phyloP scores from a whole-genome alignment of 208 protist genomes.

The Acanthamoeba royreba region DNA sequence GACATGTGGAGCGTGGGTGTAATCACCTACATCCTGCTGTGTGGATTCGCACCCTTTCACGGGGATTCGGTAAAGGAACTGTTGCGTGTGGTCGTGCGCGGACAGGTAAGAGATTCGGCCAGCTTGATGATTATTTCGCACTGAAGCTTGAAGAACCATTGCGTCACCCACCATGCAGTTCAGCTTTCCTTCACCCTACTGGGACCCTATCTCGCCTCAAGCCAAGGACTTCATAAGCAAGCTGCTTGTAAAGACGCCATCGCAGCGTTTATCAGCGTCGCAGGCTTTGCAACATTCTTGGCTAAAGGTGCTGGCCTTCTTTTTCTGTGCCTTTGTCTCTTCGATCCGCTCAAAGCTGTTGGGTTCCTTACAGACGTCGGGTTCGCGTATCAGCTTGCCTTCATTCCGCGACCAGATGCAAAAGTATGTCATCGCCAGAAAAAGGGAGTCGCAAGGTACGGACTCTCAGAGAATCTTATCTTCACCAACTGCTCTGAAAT shows the following conservation, averaged over 20 bases:
- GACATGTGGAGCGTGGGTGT: slow-evolving; percentile 77
- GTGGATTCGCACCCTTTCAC: slow-evolving; percentile 72
- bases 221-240: slow-evolving; percentile 71
- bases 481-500: neutral
- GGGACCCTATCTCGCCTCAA: neutral
- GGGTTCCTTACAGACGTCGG: neutral
- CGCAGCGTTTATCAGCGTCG: slow-evolving; percentile 55
- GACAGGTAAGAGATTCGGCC: slow-evolving; percentile 53
- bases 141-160: no score
- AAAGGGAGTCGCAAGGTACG: neutral
- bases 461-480: neutral
- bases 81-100: slow-evolving; percentile 60
- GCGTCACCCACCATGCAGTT: slow-evolving; percentile 32
- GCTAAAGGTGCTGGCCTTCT: slow-evolving; percentile 42
- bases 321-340: neutral
- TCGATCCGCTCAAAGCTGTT: neutral
- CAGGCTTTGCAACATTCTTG: slow-evolving; percentile 74
- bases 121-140: no score
- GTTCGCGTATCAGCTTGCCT: neutral
- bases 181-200: slow-evolving; percentile 48
- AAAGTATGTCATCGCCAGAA: neutral
- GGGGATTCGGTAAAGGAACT: slow-evolving; percentile 61
- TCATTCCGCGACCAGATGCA: neutral
- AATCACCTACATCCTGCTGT: slow-evolving; percentile 75
- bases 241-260: slow-evolving; percentile 66